phyloP scores from a whole-genome alignment of 2,329 filamentous ascomycete genomes.

The Curvularia eragrostidis region DNA sequence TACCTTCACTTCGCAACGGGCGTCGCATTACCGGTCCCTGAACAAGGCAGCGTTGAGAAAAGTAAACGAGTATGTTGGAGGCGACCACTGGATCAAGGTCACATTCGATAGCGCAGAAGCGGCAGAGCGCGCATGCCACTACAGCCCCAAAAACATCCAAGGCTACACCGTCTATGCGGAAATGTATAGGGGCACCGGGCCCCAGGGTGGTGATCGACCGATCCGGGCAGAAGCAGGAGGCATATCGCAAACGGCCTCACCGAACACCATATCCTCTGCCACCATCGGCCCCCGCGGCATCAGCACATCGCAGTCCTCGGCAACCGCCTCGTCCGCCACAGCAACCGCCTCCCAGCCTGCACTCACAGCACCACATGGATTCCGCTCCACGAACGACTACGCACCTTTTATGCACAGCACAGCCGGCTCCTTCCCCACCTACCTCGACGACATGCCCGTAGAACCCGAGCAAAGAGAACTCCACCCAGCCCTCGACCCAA shows the following conservation, averaged over 20 bases:
- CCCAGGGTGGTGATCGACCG: constrained; percentile 51
- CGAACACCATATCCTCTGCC: constrained; percentile 44
- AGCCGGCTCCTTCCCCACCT: constrained; percentile 35
- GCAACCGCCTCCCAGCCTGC: constrained; percentile 41
- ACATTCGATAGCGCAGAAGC: constrained; percentile 59
- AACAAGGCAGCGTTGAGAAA: constrained; percentile 76
- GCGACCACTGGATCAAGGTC: constrained; percentile 83
- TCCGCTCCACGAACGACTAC: constrained; percentile 33
- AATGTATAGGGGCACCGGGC: constrained; percentile 54
- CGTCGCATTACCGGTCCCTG: constrained; percentile 71
- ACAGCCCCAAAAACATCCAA: constrained; percentile 56
- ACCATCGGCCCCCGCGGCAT: constrained; percentile 35
- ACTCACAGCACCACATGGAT: constrained; percentile 4
- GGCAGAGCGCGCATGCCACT: constrained; percentile 57
- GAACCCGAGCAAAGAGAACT: constrained; percentile 13
- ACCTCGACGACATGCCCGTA: constrained; percentile 26
- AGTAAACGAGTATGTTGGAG: constrained; percentile 81
- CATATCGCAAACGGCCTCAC: constrained; percentile 41
- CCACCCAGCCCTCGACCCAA: constrained; percentile 46
- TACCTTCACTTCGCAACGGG: constrained; percentile 71
- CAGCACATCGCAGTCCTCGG: constrained; percentile 39
- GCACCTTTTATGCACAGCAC: constrained; percentile 23
- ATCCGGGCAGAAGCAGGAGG: constrained; percentile 49
- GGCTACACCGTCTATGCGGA: constrained; percentile 58
- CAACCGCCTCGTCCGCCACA: constrained; percentile 53